Evolutionary conservation across 2,329 filamentous ascomycete species (phyloP), one percentile per base, ranked within the genome.

Genomic region (Plenodomus lindquistii): DNA sequence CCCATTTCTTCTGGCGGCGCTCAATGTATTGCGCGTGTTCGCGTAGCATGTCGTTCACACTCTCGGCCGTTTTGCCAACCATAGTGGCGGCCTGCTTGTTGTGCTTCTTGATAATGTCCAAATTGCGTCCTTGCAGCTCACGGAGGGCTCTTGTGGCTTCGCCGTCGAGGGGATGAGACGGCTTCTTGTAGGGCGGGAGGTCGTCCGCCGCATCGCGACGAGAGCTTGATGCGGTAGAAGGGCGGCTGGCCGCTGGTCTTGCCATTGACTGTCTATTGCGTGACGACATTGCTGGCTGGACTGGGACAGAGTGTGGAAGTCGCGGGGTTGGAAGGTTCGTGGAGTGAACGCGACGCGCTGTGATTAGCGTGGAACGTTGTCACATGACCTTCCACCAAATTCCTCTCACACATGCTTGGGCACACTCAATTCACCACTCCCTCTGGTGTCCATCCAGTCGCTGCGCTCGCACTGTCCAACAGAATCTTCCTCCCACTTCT

Each of bases 31-130:
- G 65, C 54, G 50, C 61, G 41, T 63, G 72, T 55, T 60, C 72
- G 57, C 63, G 75, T 2, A 83, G 61, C 11, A 75, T 75, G 48
- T 86, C 84, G 47, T 85, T 85, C 31, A 83, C 74, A n/a, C 78
- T 75, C 2, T 73, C 79, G 0, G 79, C 82, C 2, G 75, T 72
- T 4, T 75, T 69, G 2, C 74, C 77, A 4, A 87, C 65, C n/a
- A 72, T 69, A 1, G 72, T 62, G 1, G 73, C 72, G 0, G 81
- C 80, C 21, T 75, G 64, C 18, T 72, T 67, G 19, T 84, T 67
- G 37, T 83, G 77, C 1, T 73, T 72, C 35, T 78, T 77, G 1
- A 85, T 69, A 16, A 74, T 72, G 1, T 65, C 59, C 8, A 80
- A 63, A 16, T 75, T 68, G 9, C 75, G 67, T 16, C 73, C 64